Percentiles rank a stretch among this genome's conserved stretches.
Conservation (phyloP, 495 filamentous ascomycete species). For the Beverwykella pulmonaria region DNA sequence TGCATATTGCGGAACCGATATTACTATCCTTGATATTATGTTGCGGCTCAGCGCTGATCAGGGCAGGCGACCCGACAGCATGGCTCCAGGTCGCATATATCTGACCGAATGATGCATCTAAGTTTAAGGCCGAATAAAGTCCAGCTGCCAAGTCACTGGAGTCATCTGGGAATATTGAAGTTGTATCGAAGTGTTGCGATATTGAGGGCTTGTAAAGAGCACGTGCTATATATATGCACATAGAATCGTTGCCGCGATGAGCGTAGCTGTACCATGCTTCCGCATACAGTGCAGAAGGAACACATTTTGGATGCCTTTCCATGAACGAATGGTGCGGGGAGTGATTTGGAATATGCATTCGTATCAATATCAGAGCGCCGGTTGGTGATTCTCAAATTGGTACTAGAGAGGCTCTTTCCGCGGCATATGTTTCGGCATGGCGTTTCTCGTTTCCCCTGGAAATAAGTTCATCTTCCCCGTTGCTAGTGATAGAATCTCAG, state of each 20-base stretch:
- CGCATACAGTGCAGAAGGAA: neutral
- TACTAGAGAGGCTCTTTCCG: too few relatives aligned
- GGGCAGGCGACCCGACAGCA: neutral
- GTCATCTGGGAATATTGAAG: neutral
- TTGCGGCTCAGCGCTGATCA: constrained; percentile 29
- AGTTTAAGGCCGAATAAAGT: neutral
- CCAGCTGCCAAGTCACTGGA: neutral
- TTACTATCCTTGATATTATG: constrained; percentile 25
- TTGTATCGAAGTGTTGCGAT: neutral
- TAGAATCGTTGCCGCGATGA: neutral
- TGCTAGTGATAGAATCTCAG: too few relatives aligned
- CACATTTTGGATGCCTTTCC: neutral
- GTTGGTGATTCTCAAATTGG: neutral
- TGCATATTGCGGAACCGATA: constrained; percentile 26
- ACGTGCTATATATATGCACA: neutral
- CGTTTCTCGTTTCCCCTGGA: too few relatives aligned
- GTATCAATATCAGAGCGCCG: neutral
- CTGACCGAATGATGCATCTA: neutral
- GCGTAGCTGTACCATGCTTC: neutral
- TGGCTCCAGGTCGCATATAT: constrained; percentile 5
- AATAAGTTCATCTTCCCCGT: too few relatives aligned
- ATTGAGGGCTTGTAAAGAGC: neutral
- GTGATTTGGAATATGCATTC: neutral
- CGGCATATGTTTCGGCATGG: too few relatives aligned
- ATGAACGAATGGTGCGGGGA: neutral